These are phyloP conservation scores for Corynascus novoguineensis DNA, from an alignment of 495 filamentous ascomycete species.

Conservation along the genomic window DNA sequence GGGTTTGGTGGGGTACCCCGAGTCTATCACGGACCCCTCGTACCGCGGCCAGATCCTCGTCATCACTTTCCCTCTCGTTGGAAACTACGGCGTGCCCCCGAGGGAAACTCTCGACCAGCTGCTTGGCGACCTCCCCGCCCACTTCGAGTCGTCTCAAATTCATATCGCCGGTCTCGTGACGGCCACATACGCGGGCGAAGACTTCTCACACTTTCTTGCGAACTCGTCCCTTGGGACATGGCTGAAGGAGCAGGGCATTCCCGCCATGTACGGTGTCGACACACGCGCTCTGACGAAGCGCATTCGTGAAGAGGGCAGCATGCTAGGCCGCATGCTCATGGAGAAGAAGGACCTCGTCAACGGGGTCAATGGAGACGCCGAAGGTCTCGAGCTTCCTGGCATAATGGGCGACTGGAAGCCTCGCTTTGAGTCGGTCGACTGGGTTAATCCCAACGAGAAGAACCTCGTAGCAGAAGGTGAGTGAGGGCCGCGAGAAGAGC, in stretches of 20 bases:
- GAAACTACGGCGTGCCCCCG: conserved; percentile 94
- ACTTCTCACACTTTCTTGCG: conserved; percentile 91
- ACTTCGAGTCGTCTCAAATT: conserved; percentile 88
- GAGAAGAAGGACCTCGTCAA: conserved; percentile 54
- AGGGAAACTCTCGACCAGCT: conserved; percentile 74
- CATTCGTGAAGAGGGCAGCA: conserved; percentile 88
- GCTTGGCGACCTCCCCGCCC: conserved; percentile 73
- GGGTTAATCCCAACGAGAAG: conserved; percentile 85
- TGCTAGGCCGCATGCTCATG: conserved; percentile 85
- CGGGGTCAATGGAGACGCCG: conserved; percentile 45
- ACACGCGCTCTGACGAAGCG: conserved; percentile 90
- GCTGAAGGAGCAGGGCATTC: conserved; percentile 91
- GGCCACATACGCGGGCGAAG: conserved; percentile 85
- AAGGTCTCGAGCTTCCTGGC: conserved; percentile 26
- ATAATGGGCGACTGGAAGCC: conserved; percentile 53
- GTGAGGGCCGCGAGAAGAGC: conserved; percentile 26
- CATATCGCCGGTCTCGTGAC: conserved; percentile 88
- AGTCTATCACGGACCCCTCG: conserved; percentile 96
- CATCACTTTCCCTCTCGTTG: conserved; percentile 96
- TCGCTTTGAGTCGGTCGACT: conserved; percentile 69
- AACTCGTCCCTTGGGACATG: conserved; percentile 83
- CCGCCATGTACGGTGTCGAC: conserved; percentile 95
- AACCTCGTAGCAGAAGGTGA: conserved; percentile 94
- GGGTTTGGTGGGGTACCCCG: conserved; percentile 97
- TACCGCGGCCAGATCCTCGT: conserved; percentile 98